These are phyloP conservation scores for Escallonia herrerae DNA, from an alignment of 129 eudicot genomes.

Conservation along the genomic window DNA sequence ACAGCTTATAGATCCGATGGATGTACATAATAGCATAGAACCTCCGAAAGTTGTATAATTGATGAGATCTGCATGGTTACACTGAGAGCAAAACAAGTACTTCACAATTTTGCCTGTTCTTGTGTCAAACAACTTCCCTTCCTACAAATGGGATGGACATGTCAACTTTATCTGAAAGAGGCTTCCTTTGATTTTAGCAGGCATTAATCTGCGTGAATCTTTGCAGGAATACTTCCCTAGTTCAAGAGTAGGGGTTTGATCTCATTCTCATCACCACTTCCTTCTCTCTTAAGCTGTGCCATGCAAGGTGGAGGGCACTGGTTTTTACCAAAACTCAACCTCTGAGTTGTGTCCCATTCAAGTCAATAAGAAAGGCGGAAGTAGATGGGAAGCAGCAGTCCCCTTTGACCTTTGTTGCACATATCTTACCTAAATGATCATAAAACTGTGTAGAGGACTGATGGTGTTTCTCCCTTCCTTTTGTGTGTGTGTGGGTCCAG, in stretches of 20 bases:
- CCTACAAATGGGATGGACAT: too few species aligned
- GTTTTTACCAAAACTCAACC: not conserved
- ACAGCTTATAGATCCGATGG: constrained; percentile 9
- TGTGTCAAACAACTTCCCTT: not conserved
- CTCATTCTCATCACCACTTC: too few species aligned
- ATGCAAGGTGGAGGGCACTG: not conserved
- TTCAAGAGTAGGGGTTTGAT: too few species aligned
- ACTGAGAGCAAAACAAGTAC: not conserved
- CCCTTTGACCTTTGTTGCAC: not conserved
- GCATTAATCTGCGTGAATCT: too few species aligned
- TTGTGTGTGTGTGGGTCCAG: too few species aligned
- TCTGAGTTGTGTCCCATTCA: not conserved
- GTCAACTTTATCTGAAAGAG: too few species aligned
- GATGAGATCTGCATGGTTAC: constrained; percentile 1
- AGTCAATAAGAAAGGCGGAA: not conserved
- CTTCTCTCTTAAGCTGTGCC: too few species aligned
- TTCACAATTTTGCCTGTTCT: not conserved
- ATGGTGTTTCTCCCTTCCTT: too few species aligned
- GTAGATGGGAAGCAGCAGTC: not conserved
- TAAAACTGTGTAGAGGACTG: too few species aligned
- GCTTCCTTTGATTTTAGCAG: too few species aligned
- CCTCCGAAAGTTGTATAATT: constrained; percentile 5
- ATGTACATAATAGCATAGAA: constrained; percentile 17
- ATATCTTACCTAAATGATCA: too few species aligned
- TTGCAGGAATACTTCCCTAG: too few species aligned